Base-by-base conservation (phyloP, 78 protist genomes). In the Trichosphaerium sp. region DNA sequence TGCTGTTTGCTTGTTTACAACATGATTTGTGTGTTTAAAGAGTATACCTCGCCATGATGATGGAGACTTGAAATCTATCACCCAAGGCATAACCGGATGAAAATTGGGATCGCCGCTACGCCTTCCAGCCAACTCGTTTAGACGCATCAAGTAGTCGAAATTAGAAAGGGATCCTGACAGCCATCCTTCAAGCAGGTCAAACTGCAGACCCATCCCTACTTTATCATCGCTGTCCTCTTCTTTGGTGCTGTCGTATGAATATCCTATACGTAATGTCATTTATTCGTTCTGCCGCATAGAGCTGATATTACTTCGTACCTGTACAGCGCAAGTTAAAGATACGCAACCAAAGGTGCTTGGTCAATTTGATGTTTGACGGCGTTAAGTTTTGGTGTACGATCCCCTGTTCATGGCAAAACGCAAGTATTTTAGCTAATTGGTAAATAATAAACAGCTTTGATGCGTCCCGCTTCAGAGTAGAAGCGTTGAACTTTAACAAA, bases 21-120 rank as follows among this genome's bases (percentile, higher is more conserved):
- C 40, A n/a, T n/a, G n/a, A n/a, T n/a, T n/a, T n/a, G n/a, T n/a
- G n/a, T n/a, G n/a, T n/a, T n/a, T n/a, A n/a, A n/a, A n/a, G n/a
- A n/a, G n/a, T n/a, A n/a, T n/a, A n/a, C n/a, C 80, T 14, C 80
- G 25, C 80, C 80, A 74, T 21, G 70, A 35, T 25, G 40, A 31
- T 1, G 34, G 4, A 14, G 44, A 10, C 12, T 32, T 55, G n/a
- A 79, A 79, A 43, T 84, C 85, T 29, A 76, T 56, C 26, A 83
- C 57, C 93, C 93, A 88, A 1, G 93, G 93, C 2, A 87, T 14
- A 6, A 83, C 74, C 2, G 93, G 89, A 32, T 81, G 89, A 58
- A 58, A 68, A 35, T 49, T 28, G 4, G 85, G 85, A 29, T 88
- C 87, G 28, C 89, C 89, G 11, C 18, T 28, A 6, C 78, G 43